Conservation (phyloP, 139 green algal species). For the Coelastrella sp. region DNA sequence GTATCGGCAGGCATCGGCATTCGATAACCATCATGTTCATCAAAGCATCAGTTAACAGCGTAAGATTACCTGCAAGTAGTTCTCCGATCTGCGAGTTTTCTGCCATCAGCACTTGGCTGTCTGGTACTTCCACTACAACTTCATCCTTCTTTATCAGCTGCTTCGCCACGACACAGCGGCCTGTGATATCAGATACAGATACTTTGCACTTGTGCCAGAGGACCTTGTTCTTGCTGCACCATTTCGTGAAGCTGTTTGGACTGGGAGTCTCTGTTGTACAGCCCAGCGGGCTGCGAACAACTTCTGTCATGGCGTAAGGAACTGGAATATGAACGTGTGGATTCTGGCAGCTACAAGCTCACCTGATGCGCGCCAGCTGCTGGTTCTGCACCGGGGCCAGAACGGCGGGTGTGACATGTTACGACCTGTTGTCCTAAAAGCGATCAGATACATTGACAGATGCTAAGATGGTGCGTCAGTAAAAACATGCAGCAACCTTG, state of each 20-base stretch:
- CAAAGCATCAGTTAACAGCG: background rate
- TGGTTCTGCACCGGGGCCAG: background rate
- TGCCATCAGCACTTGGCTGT: conserved; percentile 65
- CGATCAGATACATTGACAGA: no score
- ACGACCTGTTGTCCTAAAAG: background rate
- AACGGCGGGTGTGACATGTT: conserved; percentile 6
- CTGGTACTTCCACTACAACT: conserved; percentile 69
- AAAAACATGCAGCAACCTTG: background rate
- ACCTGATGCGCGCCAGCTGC: background rate
- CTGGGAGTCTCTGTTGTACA: conserved; percentile 34
- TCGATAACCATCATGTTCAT: no score
- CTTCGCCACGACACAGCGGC: conserved; percentile 53
- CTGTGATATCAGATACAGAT: background rate
- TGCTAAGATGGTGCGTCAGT: no score
- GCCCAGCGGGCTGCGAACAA: conserved; percentile 28
- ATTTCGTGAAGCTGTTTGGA: background rate
- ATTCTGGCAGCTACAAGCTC: background rate
- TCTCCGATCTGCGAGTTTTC: conserved; percentile 61
- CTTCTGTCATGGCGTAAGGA: background rate
- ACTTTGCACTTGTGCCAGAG: conserved; percentile 31
- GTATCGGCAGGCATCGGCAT: no score
- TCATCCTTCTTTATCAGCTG: conserved; percentile 53
- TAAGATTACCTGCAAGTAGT: conserved; percentile 51
- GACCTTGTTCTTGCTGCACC: conserved; percentile 38
- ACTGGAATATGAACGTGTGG: background rate